These are phyloP conservation scores for Fusarium protoensiforme DNA, from an alignment of 2,329 filamentous ascomycete genomes.

Conservation along the genomic window DNA sequence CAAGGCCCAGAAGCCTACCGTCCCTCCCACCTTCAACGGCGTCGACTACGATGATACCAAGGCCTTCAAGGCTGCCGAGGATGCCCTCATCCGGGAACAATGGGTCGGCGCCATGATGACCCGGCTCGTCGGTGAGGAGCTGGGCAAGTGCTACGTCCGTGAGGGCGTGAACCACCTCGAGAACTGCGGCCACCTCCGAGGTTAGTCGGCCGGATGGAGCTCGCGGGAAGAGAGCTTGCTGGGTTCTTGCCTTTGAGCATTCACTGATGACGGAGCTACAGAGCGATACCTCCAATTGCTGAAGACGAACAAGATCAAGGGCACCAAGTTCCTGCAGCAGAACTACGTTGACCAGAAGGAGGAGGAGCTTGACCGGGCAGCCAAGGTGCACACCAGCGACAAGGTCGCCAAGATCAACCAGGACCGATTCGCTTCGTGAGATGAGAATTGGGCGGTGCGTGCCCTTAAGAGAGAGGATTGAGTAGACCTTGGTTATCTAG, in stretches of 20 bases:
- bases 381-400: conserved; percentile 54
- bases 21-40: conserved; percentile 85
- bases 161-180: conserved; percentile 90
- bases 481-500: conserved; percentile 28
- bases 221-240: not conserved
- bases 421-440: conserved; percentile 47
- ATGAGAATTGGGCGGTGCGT: not conserved
- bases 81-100: conserved; percentile 85
- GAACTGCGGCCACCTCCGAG: conserved; percentile 85
- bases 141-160: conserved; percentile 85
- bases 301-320: conserved; percentile 80
- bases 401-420: conserved; percentile 53
- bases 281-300: conserved; percentile 84
- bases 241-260: not conserved
- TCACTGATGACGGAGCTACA: conserved; percentile 49
- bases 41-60: conserved; percentile 88
- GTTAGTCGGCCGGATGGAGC: conserved; percentile 61
- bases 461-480: conserved; percentile 11
- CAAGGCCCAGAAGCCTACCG: conserved; percentile 84
- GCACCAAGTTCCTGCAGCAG: conserved; percentile 82
- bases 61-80: conserved; percentile 83
- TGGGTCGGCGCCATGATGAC: conserved; percentile 94
- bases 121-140: conserved; percentile 81
- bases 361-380: conserved; percentile 51
- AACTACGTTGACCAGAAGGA: conserved; percentile 74